Base-by-base conservation (phyloP, 176 grass and related monocot genomes). In the Hordeum marinum region DNA sequence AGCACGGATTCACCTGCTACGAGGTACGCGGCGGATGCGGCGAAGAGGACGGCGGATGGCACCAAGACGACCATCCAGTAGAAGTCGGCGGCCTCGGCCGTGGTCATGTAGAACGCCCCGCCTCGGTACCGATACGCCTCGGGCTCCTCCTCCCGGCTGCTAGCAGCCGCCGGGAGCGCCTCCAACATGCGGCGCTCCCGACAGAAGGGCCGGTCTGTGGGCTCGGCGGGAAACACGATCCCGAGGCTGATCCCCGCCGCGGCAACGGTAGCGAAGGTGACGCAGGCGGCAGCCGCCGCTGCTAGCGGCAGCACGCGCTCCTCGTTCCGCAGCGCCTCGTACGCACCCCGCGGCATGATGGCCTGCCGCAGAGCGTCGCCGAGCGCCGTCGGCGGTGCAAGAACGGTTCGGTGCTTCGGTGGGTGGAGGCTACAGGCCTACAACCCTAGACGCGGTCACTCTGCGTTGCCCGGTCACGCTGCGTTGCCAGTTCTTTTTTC, bases 21-120 rank as follows among this genome's bases (percentile, higher is more conserved):
- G 80, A 99, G 93, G 59, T 94, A 92, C 32, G 89, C 80, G 5
- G 77, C 61, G 18, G 96, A 99, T 18, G 75, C 79, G n/a, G 86
- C 68, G 79, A 94, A 99, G 37, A 96, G 57, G 79, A 96, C 65
- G 14, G 88, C 81, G 0, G 91, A 92, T 0, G 96, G 96, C 52
- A 99, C 72, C 66, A 99, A 99, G 21, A 94, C 96, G 71, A 99
- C 96, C 73, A 99, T 85, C 96, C 96, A 96, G 78, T 94, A 99
- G 86, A 96, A 99, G 57, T 96, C 91, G 14, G 91, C 93, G 52
- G 93, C 93, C 60, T 99, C 93, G 36, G 94, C 91, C n/a, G 94
- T 94, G 29, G 96, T 96, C 84, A 99, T 87, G 87, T 99, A 94
- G 41, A 98, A 94, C 8, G 86, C 92, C 18, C 94, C 94, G 23